phyloP scores from a whole-genome alignment of 106 monocot genomes.

The Dactylorhiza incarnata region DNA sequence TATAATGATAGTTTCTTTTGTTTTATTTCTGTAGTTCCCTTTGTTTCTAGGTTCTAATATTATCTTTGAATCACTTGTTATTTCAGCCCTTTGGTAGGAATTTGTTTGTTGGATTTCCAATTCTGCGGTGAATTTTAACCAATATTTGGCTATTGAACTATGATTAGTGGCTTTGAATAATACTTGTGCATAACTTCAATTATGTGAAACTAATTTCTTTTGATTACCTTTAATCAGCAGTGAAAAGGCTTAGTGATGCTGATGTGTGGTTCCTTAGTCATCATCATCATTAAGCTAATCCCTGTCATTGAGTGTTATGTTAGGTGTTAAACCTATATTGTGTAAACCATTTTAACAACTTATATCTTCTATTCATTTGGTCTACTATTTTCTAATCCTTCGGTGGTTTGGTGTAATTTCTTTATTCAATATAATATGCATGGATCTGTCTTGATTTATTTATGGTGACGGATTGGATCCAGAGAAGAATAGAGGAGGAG shows the following conservation, averaged over 20 bases:
- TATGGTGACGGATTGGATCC: not conserved
- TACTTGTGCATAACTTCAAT: not conserved
- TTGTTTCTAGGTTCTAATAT: not conserved
- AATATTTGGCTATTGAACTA: not conserved
- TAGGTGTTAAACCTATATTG: no score
- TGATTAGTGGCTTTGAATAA: not conserved
- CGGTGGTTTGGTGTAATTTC: not conserved
- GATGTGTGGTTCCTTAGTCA: not conserved
- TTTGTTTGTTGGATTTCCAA: not conserved
- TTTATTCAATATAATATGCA: not conserved
- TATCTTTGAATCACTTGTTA: slow-evolving; percentile 2
- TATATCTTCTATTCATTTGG: no score
- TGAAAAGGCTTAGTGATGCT: not conserved
- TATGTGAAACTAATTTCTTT: not conserved
- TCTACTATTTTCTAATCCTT: no score
- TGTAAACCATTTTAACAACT: no score
- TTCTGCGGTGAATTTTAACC: not conserved
- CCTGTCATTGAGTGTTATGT: no score
- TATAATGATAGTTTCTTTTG: not conserved
- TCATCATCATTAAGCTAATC: not conserved
- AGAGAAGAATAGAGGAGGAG: not conserved
- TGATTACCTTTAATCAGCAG: not conserved
- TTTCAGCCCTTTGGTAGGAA: not conserved
- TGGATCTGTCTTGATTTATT: not conserved
- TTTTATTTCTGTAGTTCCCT: not conserved